Evolutionary conservation across 257 asterid genomes (phyloP).

Genomic region (Solanum stenotomum): DNA sequence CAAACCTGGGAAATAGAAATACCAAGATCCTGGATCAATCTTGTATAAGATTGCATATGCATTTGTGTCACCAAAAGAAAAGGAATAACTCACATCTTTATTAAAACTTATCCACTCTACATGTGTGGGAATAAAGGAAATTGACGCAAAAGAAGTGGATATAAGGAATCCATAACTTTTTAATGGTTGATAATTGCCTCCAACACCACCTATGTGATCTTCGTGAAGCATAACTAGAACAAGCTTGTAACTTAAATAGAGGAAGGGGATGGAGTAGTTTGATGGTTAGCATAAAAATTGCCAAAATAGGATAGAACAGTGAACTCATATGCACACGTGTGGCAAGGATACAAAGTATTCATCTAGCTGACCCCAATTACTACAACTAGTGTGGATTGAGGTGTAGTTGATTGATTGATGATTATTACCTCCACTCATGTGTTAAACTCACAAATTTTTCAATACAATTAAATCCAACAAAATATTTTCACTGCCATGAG

Average conservation of each 20-base stretch:
- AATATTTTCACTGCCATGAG: background rate
- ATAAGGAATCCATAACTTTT: background rate
- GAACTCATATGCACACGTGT: background rate
- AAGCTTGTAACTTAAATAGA: background rate
- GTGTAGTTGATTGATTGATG: background rate
- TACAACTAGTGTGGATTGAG: background rate
- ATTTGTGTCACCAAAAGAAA: background rate
- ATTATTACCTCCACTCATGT: background rate
- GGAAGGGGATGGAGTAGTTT: background rate
- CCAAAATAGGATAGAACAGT: background rate
- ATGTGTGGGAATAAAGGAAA: background rate
- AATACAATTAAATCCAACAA: background rate
- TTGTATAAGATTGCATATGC: background rate
- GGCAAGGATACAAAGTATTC: background rate
- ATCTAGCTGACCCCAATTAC: background rate
- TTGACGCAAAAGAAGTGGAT: background rate
- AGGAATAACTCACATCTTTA: background rate
- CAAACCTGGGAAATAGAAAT: slow-evolving; percentile 6
- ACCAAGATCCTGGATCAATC: background rate
- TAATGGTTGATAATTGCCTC: background rate
- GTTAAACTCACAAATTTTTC: background rate
- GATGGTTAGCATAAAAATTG: background rate
- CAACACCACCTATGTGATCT: background rate
- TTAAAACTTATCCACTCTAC: background rate
- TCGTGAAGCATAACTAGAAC: background rate